phyloP scores from a whole-genome alignment of 2,329 filamentous ascomycete genomes.

The Aspergillus fijiensis region DNA sequence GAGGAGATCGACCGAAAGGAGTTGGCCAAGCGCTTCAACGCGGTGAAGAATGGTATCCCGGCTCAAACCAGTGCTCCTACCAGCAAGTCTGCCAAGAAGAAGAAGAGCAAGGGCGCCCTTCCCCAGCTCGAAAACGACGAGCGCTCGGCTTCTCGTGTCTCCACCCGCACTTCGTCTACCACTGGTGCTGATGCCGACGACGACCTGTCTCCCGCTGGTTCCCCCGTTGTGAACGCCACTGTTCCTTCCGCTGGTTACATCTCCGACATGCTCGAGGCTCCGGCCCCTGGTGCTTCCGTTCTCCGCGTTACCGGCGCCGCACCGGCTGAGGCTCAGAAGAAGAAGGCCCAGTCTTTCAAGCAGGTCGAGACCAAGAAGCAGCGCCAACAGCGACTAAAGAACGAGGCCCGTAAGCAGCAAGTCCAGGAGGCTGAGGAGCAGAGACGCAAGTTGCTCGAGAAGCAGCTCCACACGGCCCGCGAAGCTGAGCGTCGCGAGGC shows the following conservation, averaged over 20 bases:
- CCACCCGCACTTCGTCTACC: constrained; percentile 66
- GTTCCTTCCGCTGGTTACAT: constrained; percentile 61
- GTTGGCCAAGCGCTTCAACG: constrained; percentile 72
- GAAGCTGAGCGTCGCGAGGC: constrained; percentile 80
- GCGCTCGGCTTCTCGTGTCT: constrained; percentile 42
- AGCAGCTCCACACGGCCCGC: constrained; percentile 78
- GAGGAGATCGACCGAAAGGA: constrained; percentile 69
- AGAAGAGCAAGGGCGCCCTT: constrained; percentile 64
- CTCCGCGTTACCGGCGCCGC: constrained; percentile 72
- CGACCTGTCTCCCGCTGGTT: constrained; percentile 69
- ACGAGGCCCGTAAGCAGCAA: constrained; percentile 71
- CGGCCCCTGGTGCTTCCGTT: constrained; percentile 66
- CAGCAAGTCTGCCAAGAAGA: constrained; percentile 57
- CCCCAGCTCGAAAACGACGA: constrained; percentile 50
- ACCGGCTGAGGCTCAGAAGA: constrained; percentile 50
- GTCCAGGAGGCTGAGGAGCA: constrained; percentile 77
- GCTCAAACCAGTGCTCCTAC: constrained; percentile 42
- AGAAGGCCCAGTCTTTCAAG: constrained; percentile 61
- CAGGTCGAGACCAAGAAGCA: constrained; percentile 88
- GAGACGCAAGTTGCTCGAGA: constrained; percentile 73
- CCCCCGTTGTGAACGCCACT: constrained; percentile 57
- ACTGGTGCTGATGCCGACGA: constrained; percentile 76
- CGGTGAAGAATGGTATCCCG: constrained; percentile 67
- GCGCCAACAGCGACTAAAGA: constrained; percentile 87
- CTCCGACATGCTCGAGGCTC: constrained; percentile 86